Base-by-base conservation (phyloP, 2,329 filamentous ascomycete genomes). In the Paecilomyces sp. region DNA sequence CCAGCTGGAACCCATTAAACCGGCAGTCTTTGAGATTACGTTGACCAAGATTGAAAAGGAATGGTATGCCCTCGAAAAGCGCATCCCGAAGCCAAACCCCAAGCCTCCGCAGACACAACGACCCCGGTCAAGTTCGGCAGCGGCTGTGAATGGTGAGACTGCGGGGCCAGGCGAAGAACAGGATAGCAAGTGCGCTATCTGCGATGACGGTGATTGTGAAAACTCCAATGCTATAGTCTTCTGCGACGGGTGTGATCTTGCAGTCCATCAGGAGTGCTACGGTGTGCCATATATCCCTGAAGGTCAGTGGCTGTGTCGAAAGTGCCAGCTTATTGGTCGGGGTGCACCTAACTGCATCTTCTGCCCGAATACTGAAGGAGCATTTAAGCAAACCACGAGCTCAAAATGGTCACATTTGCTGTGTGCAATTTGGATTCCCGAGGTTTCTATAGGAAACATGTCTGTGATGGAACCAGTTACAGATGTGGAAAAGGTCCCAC, bases 1-100 rank as follows among this genome's bases (percentile, higher is more conserved):
- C 65, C 86, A 88, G 54, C 85, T 91, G 24, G 91, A 95, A 66
- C 82, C 87, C 1, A 94, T 99, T 68, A 95, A 92, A 55, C 90
- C 92, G 22, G 92, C 96, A 63, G 86, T 97, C 56, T 97, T 99
- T 69, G 94, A 99, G 73, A 95, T 97, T 63, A 95, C 92, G 15
- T 95, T 99, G 77, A 99, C 94, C 9, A 97, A 97, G 74, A 97
- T 99, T 61, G 94, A 99, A 75, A 97, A 97, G 76, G 93, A 97
- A 73, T 99, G 94, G 91, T 91, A 97, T 73, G 90, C 91, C 5
- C 80, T 99, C 7, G 94, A 99, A 75, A 97, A 96, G 79, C 85
- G 92, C 62, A 97, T 99, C 70, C 94, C 94, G 0, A 99, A 99
- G 72, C 91, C 92, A 13, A 96, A 96, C 69, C 93, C 93, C 0